Percentiles rank a stretch among this genome's conserved stretches.
These are phyloP conservation scores for Fusarium sp. DNA, from an alignment of 2,329 filamentous ascomycete species.

Conservation along the genomic window DNA sequence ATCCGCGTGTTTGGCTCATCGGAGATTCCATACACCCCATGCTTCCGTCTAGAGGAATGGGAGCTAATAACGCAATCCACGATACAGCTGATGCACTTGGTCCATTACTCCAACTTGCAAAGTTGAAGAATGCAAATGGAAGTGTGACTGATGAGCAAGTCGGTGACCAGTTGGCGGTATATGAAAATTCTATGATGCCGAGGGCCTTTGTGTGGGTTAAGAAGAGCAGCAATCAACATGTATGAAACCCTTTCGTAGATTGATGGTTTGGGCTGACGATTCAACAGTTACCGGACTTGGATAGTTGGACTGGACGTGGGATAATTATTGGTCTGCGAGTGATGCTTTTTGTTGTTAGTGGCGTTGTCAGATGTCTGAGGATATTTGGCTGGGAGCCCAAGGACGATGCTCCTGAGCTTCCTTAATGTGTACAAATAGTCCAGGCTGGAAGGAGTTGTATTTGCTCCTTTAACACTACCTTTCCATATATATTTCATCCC, in stretches of 20 bases:
- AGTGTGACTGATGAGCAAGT: neutral
- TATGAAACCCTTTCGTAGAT: neutral
- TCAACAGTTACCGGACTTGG: neutral
- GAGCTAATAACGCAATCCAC: neutral
- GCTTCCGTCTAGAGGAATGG: neutral
- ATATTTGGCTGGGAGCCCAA: neutral
- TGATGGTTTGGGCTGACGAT: neutral
- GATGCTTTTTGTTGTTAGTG: neutral
- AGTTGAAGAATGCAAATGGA: rapidly evolving
- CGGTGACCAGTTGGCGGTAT: rapidly evolving
- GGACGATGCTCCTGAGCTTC: neutral
- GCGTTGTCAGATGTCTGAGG: rapidly evolving
- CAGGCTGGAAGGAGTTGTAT: no score
- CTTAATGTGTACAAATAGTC: rapidly evolving
- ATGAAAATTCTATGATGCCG: neutral
- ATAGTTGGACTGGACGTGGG: rapidly evolving
- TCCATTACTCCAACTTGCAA: neutral
- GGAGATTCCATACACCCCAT: neutral
- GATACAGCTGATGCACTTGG: neutral
- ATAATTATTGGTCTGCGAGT: neutral
- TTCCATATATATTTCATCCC: rapidly evolving
- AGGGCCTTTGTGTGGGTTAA: neutral
- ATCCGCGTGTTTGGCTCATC: neutral
- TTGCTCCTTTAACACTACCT: no score
- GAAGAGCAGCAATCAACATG: neutral